Evolutionary conservation across 1,284 basidiomycete genomes (phyloP).

Genomic region (Malassezia equina): DNA sequence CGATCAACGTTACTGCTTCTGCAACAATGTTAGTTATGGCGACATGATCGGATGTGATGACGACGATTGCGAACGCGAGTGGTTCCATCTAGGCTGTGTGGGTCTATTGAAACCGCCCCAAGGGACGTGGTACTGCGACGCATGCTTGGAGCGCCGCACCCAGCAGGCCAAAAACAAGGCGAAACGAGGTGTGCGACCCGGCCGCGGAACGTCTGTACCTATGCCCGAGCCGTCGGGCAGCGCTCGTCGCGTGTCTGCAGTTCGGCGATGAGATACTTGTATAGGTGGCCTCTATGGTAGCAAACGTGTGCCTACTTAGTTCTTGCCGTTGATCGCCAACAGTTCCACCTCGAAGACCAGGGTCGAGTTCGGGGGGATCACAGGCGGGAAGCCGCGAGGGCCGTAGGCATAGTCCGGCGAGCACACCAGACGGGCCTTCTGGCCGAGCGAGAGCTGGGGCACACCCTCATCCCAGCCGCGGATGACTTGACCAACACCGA

Average conservation of each 20-base stretch:
- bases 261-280: not conserved
- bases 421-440: slow-evolving; percentile 46
- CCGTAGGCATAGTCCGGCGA: slow-evolving; percentile 49
- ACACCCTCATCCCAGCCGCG: slow-evolving; percentile 50
- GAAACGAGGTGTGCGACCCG: slow-evolving; percentile 9
- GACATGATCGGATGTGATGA: slow-evolving; percentile 98
- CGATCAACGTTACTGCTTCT: slow-evolving; percentile 73
- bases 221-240: not conserved
- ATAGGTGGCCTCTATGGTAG: not conserved
- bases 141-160: slow-evolving; percentile 33
- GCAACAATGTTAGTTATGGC: slow-evolving; percentile 73
- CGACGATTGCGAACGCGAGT: slow-evolving; percentile 76
- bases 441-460: slow-evolving; percentile 48
- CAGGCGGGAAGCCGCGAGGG: slow-evolving; percentile 22
- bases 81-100: slow-evolving; percentile 71
- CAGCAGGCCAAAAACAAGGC: slow-evolving; percentile 12
- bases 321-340: slow-evolving; percentile 48
- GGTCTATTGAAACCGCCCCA: slow-evolving; percentile 58
- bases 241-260: not conserved
- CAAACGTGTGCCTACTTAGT: not conserved
- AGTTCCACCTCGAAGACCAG: slow-evolving; percentile 49
- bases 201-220: not conserved
- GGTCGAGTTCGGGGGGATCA: slow-evolving; percentile 48
- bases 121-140: slow-evolving; percentile 62
- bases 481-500: slow-evolving; percentile 48